phyloP scores from a whole-genome alignment of 108 stramenopile species.

The Parmales sp. region DNA sequence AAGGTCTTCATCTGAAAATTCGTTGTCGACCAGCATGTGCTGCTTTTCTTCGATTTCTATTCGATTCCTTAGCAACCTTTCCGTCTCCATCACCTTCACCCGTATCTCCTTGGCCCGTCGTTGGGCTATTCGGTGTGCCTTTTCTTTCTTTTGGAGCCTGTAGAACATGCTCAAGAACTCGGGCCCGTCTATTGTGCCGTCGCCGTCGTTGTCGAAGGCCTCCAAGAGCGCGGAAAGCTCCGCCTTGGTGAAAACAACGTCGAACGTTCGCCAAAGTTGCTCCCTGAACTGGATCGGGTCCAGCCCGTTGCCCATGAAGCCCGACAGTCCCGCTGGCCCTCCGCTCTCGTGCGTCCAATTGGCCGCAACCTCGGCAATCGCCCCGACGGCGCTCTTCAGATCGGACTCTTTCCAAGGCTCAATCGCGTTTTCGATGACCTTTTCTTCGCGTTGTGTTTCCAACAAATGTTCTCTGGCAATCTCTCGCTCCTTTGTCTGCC shows the following conservation, averaged over 20 bases:
- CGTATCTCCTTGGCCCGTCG: background rate
- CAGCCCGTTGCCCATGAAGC: background rate
- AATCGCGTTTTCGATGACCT: background rate
- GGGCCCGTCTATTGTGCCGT: constrained; percentile 1
- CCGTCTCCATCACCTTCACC: background rate
- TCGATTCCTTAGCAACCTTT: background rate
- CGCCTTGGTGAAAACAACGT: background rate
- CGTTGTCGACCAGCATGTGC: background rate
- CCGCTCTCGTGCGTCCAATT: background rate
- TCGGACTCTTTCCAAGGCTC: background rate
- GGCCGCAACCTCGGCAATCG: background rate
- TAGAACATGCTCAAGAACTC: constrained; percentile 12
- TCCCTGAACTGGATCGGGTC: constrained; percentile 5
- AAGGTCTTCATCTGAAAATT: background rate
- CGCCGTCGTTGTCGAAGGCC: background rate
- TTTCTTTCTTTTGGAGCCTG: background rate
- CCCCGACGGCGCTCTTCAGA: background rate
- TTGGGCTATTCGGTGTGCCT: background rate
- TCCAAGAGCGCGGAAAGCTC: background rate
- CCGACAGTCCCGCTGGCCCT: background rate
- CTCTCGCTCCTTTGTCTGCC: background rate
- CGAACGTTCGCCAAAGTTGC: constrained; percentile 7
- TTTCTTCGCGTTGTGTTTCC: background rate
- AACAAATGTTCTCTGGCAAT: background rate
- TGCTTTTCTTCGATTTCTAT: background rate